Conservation (phyloP, 2,329 filamentous ascomycete species). For the Hirsutella minnesotensis region DNA sequence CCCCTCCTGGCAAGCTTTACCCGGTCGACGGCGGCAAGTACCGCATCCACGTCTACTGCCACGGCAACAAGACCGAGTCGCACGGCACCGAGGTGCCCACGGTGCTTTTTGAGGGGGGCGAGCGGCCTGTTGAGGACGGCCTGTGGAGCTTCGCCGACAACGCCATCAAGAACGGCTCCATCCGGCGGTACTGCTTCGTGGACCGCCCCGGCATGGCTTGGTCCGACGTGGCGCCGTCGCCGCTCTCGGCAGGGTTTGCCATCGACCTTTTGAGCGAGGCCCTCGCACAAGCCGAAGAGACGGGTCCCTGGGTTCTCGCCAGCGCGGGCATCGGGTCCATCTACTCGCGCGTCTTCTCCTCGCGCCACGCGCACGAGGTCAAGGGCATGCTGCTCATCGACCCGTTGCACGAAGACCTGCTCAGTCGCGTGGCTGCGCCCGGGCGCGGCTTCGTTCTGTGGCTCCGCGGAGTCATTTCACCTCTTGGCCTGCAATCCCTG, state of each 20-base stretch:
- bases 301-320: slow-evolving; percentile 79
- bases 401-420: slow-evolving; percentile 75
- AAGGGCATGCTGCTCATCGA: slow-evolving; percentile 77
- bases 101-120: slow-evolving; percentile 74
- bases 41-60: slow-evolving; percentile 72
- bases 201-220: slow-evolving; percentile 85
- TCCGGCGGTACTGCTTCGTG: slow-evolving; percentile 86
- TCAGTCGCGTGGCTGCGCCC: slow-evolving; percentile 54
- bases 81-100: slow-evolving; percentile 53
- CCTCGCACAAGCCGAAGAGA: slow-evolving; percentile 65
- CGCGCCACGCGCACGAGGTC: slow-evolving; percentile 64
- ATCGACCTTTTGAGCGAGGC: slow-evolving; percentile 81
- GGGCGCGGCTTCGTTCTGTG: slow-evolving; percentile 73
- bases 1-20: slow-evolving; percentile 62
- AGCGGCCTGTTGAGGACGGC: slow-evolving; percentile 64
- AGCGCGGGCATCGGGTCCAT: slow-evolving; percentile 80
- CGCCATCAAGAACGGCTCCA: slow-evolving; percentile 66
- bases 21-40: slow-evolving; percentile 79
- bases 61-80: slow-evolving; percentile 52
- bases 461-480: slow-evolving; percentile 75
- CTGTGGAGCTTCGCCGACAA: slow-evolving; percentile 71
- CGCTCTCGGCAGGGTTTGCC: slow-evolving; percentile 87
- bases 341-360: slow-evolving; percentile 83
- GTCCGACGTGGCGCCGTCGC: slow-evolving; percentile 84
- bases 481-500: slow-evolving; percentile 72